Evolutionary conservation across 2,329 filamentous ascomycete genomes (phyloP).

Genomic region (Penicillium sp.): DNA sequence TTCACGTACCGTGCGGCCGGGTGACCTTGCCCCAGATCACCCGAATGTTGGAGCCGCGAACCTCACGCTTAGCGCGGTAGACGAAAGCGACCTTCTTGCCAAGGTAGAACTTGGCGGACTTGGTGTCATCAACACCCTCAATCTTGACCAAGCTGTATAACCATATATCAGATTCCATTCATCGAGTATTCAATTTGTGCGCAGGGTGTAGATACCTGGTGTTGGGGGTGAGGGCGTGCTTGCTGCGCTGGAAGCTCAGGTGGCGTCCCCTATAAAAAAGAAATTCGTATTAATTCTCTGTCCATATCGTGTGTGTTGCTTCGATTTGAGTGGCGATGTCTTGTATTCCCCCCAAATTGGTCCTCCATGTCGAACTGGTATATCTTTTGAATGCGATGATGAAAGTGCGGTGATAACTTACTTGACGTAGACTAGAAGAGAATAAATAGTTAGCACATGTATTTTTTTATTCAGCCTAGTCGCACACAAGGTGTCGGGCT

Average conservation of each 20-base stretch:
- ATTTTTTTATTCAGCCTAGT: not conserved
- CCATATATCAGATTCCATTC: constrained; percentile 26
- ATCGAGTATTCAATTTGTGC: constrained; percentile 10
- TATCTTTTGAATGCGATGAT: constrained; percentile 21
- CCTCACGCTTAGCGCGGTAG: constrained; percentile 92
- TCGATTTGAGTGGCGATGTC: constrained; percentile 6
- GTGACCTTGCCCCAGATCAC: constrained; percentile 99
- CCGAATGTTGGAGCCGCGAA: constrained; percentile 96
- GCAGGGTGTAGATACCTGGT: constrained; percentile 53
- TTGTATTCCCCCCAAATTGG: constrained; percentile 15
- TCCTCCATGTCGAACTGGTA: constrained; percentile 18
- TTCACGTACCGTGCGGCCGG: constrained; percentile 77
- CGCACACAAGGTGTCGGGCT: constrained; percentile 12
- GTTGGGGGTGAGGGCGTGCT: constrained; percentile 85
- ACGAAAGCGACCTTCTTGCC: constrained; percentile 99
- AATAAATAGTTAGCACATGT: constrained; percentile 32
- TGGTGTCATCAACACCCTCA: constrained; percentile 90
- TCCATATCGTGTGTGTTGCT: constrained; percentile 11
- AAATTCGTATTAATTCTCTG: constrained; percentile 37
- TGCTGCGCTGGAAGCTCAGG: constrained; percentile 95
- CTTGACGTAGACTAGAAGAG: constrained; percentile 76
- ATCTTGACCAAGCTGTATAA: constrained; percentile 82
- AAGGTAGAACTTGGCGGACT: constrained; percentile 93
- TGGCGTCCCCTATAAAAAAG: constrained; percentile 76
- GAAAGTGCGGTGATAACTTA: constrained; percentile 55